Evolutionary conservation across 257 asterid species (phyloP), one percentile per base, ranked within the genome.

Genomic region (Rubia yunnanensis): DNA sequence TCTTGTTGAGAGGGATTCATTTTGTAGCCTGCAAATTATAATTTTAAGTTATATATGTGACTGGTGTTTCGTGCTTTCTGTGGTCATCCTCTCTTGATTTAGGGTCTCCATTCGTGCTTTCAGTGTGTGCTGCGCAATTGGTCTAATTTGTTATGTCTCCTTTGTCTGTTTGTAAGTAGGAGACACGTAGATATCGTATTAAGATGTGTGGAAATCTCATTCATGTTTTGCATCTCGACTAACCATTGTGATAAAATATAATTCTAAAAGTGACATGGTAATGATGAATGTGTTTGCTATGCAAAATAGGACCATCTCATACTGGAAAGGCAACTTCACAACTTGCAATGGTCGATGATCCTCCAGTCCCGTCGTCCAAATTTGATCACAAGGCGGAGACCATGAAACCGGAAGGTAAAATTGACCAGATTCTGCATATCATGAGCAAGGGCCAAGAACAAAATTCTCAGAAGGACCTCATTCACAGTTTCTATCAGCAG

Each of bases 401-500:
- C 11, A 76, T 79, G 4, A 55, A 69, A 67, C 86, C 85, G 2
- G 95, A 85, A 63, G 78, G 68, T 18, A 87, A 86, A 64, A 70
- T 85, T 7, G 82, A 85, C 72, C 81, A 70, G 65, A 46, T 75
- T 64, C 76, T 87, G 59, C 64, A 49, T 59, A 65, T 65, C 48
- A 68, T 87, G 55, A 82, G 76, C 67, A 83, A 79, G 74, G 81
- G 94, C 0, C 95, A 83, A 63, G 86, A 79, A 72, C 57, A 64
- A 26, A 39, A 72, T 32, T 77, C 76, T 35, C 86, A 83, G 73
- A 85, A 81, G 82, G 70, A 76, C 72, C 60, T 46, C 31, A 74
- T 89, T 64, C 64, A 80, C 24, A 70, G 77, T 70, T 82, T 89
- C 34, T 81, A 82, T 26, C 79, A 79, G 66, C 86, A 78, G 77